Conservation (phyloP, 257 asterid genomes). For the Solanum ossicruentum region DNA sequence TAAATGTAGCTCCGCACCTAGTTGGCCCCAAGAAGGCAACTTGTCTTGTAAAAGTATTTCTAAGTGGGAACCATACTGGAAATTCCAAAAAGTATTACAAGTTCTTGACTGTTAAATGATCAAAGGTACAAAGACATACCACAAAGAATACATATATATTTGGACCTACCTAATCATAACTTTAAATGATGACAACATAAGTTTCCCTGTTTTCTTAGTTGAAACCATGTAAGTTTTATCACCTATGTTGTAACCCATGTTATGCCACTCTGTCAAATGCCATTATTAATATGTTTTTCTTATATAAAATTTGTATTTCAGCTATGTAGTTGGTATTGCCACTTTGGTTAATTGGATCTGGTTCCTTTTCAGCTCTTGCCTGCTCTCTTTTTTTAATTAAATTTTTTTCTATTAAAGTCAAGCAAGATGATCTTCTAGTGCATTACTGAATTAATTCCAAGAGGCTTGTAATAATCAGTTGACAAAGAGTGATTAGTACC, state of each 20-base stretch:
- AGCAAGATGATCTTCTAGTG: not conserved
- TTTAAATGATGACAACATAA: not conserved
- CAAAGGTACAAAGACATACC: not conserved
- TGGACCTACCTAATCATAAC: not conserved
- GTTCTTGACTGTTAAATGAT: not conserved
- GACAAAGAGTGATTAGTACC: not conserved
- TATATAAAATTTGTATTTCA: not conserved
- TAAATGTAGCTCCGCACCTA: no score
- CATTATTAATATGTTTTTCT: not conserved
- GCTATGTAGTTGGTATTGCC: conserved; percentile 9
- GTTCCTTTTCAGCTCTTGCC: not conserved
- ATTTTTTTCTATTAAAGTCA: not conserved
- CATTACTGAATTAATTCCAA: not conserved
- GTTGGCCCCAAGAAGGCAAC: not conserved
- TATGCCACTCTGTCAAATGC: conserved; percentile 26
- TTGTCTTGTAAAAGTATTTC: not conserved
- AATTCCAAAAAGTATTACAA: not conserved
- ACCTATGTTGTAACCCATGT: conserved; percentile 8
- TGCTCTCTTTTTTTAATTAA: not conserved
- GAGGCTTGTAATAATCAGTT: not conserved
- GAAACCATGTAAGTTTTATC: not conserved
- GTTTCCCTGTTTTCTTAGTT: not conserved
- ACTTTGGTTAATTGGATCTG: not conserved
- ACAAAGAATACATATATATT: not conserved
- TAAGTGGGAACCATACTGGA: not conserved